Percentiles rank a stretch among this genome's conserved stretches.
phyloP scores from a whole-genome alignment of 257 asterid genomes.

The Ilex aquifolium region DNA sequence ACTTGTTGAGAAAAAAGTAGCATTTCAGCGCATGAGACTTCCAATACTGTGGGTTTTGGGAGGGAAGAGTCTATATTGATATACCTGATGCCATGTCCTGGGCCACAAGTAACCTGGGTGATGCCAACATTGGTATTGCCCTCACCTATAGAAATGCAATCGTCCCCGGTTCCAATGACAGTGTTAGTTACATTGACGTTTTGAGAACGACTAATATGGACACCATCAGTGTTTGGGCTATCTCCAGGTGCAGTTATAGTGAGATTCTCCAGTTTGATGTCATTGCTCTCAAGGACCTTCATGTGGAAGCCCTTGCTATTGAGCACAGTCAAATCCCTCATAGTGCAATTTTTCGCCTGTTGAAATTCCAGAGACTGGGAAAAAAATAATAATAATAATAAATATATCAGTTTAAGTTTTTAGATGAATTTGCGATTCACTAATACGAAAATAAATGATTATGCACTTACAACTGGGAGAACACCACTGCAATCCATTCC shows the following conservation, averaged over 20 bases:
- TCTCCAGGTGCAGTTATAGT: conserved; percentile 49
- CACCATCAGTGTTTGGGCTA: conserved; percentile 85
- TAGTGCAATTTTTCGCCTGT: conserved; percentile 7
- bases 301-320: conserved; percentile 68
- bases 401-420: no score
- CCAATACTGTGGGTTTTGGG: no score
- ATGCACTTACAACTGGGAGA: conserved; percentile 53
- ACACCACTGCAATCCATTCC: conserved; percentile 2
- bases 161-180: conserved; percentile 40
- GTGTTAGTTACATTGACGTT: conserved; percentile 31
- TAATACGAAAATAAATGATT: conserved; percentile 29
- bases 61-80: neutral
- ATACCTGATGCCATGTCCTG: conserved; percentile 39
- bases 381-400: neutral
- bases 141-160: conserved; percentile 29
- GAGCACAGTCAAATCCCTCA: conserved; percentile 28
- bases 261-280: conserved; percentile 22
- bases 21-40: no score
- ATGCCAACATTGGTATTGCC: conserved; percentile 6
- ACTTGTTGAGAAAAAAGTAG: neutral
- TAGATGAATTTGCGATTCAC: neutral
- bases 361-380: conserved; percentile 39
- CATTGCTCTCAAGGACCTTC: conserved; percentile 34
- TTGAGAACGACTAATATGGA: conserved; percentile 38
- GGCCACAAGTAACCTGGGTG: conserved; percentile 23